Conservation (phyloP, 306 rosid species). For the Rubus parviflorus region DNA sequence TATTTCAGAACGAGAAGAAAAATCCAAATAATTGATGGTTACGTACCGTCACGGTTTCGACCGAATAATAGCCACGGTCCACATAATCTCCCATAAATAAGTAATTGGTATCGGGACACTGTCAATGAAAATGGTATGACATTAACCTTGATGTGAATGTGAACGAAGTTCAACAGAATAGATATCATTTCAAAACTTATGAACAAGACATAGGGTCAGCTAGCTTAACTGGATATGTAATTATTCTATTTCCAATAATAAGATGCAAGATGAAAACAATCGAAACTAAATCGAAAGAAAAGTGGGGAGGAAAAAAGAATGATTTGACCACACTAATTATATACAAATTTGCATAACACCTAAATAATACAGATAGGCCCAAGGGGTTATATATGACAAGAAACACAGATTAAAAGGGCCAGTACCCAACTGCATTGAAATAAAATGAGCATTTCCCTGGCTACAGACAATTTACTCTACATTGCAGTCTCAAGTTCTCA, state of each 20-base stretch:
- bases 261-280: conserved; percentile 3
- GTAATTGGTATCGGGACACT: conserved; percentile 99
- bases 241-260: no score
- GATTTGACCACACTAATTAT: neutral
- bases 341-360: neutral
- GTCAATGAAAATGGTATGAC: conserved; percentile 36
- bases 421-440: conserved; percentile 17
- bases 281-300: neutral
- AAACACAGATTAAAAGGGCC: neutral
- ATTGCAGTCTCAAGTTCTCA: conserved; percentile 35
- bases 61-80: conserved; percentile 99
- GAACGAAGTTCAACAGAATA: conserved; percentile 4
- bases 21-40: conserved; percentile 9
- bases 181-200: neutral
- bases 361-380: neutral
- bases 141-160: conserved; percentile 7
- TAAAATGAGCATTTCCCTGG: conserved; percentile 31
- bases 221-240: neutral
- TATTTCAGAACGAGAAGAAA: conserved; percentile 12
- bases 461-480: conserved; percentile 29
- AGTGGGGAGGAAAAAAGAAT: neutral
- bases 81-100: conserved; percentile 99
- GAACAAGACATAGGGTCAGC: neutral
- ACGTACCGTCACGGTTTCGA: conserved; percentile 96
- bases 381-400: neutral